Evolutionary conservation across 2,329 filamentous ascomycete species (phyloP), one percentile per base, ranked within the genome.

Genomic region (Sporothrix pallida): DNA sequence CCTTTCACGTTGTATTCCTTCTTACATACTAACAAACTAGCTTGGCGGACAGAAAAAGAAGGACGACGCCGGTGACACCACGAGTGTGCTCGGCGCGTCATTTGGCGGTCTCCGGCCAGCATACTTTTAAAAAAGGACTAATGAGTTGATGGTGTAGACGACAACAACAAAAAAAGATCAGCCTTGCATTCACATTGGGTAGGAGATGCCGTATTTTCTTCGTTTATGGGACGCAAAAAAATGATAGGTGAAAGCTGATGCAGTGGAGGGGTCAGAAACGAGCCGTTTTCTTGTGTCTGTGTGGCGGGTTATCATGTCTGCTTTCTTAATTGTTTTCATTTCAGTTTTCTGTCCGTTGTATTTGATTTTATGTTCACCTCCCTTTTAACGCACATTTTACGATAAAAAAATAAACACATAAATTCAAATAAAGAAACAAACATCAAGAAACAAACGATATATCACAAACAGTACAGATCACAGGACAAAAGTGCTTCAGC

Each of bases 41-140:
- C 81, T 92, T 79, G 88, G 88, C 62, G 92, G 92, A 17, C 91
- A 93, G 79, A 93, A 92, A 82, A 91, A 89, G 78, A 91, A 93
- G 73, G 87, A 90, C 74, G 84, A 83, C 37, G 81, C 84, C 71
- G 42, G 67, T 37, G 67, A 69, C 7, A 86, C 85, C 74, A 58
- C 84, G 17, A 83, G 86, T 72, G 82, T 85, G 5, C 77, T 87
- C 77, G 84, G 87, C 31, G 84, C 87, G 23, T 87, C 85, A 78
- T 90, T 91, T 80, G 84, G 87, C 31, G 80, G 79, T 2, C 68
- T 81, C 71, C 76, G 80, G 56, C 77, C 79, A 20, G 75, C 75
- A 15, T 80, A 81, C 75, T 81, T 79, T 79, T 81, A 77, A 70
- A 44, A n/a, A 37, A 37, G 23, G 37, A 13, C 3, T 8, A 69